Conservation (phyloP, 805 yeast genomes). For the Candida stauntonica region DNA sequence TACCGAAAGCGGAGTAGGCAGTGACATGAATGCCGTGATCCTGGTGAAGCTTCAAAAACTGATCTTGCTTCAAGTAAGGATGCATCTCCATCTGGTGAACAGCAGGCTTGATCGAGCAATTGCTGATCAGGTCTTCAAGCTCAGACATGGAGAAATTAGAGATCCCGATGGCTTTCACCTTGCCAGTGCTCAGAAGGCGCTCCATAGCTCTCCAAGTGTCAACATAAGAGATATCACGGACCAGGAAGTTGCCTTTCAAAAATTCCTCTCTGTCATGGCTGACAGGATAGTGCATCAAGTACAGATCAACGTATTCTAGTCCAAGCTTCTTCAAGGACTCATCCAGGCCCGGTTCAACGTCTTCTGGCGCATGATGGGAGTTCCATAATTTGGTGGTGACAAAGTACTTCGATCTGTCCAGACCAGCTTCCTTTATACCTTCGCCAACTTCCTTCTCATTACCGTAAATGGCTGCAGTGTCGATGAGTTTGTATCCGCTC, state of each 20-base stretch:
- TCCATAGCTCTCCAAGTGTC: constrained; percentile 59
- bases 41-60: constrained; percentile 49
- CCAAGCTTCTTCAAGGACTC: constrained; percentile 43
- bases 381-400: constrained; percentile 55
- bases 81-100: constrained; percentile 70
- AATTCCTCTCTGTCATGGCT: constrained; percentile 43
- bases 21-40: constrained; percentile 52
- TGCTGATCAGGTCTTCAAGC: constrained; percentile 35
- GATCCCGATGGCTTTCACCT: constrained; percentile 60
- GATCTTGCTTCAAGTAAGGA: constrained; percentile 62
- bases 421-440: constrained; percentile 42
- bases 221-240: constrained; percentile 39
- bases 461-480: constrained; percentile 60
- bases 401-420: constrained; percentile 42
- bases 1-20: constrained; percentile 78
- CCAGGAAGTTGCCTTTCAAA: constrained; percentile 5
- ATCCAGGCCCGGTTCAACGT: constrained; percentile 36
- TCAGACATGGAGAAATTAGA: constrained; percentile 57
- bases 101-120: constrained; percentile 45
- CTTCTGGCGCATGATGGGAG: constrained; percentile 39
- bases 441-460: constrained; percentile 54
- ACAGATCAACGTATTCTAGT: constrained; percentile 54
- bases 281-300: constrained; percentile 56
- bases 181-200: constrained; percentile 48
- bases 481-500: constrained; percentile 55